A percentile compares a stretch with the other conserved stretches of the same genome.
Conservation (phyloP, 2,329 filamentous ascomycete genomes). For the Colletotrichum sp. region DNA sequence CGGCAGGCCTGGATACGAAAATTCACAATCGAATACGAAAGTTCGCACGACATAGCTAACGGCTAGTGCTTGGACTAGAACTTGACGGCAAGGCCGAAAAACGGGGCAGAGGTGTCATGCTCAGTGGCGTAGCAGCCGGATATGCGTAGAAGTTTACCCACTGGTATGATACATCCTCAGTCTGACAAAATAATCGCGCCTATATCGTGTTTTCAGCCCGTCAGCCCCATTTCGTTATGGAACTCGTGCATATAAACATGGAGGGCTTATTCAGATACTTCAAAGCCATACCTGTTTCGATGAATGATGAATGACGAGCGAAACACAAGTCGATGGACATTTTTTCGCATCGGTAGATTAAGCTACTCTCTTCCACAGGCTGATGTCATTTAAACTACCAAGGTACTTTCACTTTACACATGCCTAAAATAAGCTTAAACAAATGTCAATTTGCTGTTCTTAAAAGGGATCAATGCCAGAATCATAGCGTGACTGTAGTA, state of each 20-base stretch:
- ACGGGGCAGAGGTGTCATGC: not conserved
- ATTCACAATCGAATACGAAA: not conserved
- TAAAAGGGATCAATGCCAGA: constrained; percentile 44
- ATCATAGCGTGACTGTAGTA: constrained; percentile 44
- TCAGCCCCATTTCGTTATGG: not conserved
- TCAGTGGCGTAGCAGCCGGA: not conserved
- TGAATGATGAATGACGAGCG: not conserved
- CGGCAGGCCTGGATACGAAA: not conserved
- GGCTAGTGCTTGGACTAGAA: not conserved
- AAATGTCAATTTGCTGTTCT: constrained; percentile 37
- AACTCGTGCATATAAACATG: no score
- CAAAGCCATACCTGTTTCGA: not conserved
- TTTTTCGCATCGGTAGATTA: not conserved
- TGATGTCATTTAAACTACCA: not conserved
- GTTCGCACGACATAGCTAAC: not conserved
- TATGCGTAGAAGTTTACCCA: not conserved
- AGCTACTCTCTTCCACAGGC: not conserved
- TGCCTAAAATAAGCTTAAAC: not conserved
- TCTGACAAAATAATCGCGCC: not conserved
- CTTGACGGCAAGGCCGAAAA: not conserved
- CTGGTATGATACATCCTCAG: not conserved
- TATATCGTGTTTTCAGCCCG: not conserved
- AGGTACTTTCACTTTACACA: not conserved
- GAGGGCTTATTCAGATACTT: no score
- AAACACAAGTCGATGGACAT: not conserved